Evolutionary conservation across 2,329 filamentous ascomycete species (phyloP).

Genomic region (Raffaelea ambrosiae): DNA sequence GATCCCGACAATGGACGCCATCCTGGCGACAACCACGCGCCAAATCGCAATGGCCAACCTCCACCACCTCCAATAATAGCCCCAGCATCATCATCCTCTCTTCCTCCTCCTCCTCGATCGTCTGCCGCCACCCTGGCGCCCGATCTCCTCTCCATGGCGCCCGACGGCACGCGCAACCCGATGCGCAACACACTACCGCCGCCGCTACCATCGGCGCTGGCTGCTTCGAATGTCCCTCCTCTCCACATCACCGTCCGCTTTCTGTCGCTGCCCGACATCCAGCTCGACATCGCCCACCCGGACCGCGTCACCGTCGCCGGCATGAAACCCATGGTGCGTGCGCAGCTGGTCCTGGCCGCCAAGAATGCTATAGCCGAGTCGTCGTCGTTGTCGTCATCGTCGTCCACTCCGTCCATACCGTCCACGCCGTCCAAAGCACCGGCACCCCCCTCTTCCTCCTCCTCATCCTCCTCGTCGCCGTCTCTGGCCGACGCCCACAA

Average conservation of each 20-base stretch:
- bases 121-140: no score
- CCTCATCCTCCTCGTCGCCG: constrained; percentile 1
- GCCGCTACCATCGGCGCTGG: no score
- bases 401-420: constrained; percentile 2
- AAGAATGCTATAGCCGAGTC: constrained; percentile 29
- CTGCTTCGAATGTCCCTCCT: background rate
- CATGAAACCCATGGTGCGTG: constrained; percentile 75
- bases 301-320: constrained; percentile 62
- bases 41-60: no score
- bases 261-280: constrained; percentile 74
- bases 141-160: no score
- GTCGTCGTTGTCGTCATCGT: constrained; percentile 12
- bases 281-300: constrained; percentile 65
- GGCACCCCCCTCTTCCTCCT: background rate
- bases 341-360: constrained; percentile 38
- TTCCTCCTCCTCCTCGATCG: no score
- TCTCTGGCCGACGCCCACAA: constrained; percentile 25
- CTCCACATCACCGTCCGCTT: constrained; percentile 85
- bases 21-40: no score
- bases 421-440: no score
- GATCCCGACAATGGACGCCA: no score
- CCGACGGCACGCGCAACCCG: no score
- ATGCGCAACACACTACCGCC: no score
- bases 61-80: no score
- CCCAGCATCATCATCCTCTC: no score